Conservation (phyloP, 208 protist species). For the Leishmania turanica region DNA sequence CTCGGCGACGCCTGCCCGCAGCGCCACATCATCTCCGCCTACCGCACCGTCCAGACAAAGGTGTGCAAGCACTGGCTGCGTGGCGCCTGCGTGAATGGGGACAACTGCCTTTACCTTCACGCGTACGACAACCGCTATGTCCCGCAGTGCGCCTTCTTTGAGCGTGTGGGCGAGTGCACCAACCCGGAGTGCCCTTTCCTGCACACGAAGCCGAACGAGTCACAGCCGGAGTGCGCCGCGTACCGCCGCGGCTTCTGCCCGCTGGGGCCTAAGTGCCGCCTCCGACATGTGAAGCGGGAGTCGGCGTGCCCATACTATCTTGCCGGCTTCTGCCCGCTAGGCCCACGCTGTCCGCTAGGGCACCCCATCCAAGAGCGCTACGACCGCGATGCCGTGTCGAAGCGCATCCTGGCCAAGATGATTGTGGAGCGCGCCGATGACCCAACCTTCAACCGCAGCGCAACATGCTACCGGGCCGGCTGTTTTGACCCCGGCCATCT, state of each 20-base stretch:
- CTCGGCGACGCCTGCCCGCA: slow-evolving; percentile 94
- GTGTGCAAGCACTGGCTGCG: slow-evolving; percentile 98
- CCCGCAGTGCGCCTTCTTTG: slow-evolving; percentile 96
- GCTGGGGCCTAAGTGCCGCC: slow-evolving; percentile 85
- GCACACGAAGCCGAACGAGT: slow-evolving; percentile 89
- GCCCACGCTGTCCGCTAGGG: slow-evolving; percentile 91
- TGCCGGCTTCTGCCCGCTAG: slow-evolving; percentile 95
- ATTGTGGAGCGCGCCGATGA: slow-evolving; percentile 69
- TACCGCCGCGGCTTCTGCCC: slow-evolving; percentile 93
- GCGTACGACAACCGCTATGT: slow-evolving; percentile 95
- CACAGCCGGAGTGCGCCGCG: slow-evolving; percentile 82
- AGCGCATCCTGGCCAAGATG: slow-evolving; percentile 69
- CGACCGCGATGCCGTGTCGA: slow-evolving; percentile 71
- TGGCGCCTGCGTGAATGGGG: slow-evolving; percentile 96
- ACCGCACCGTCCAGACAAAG: slow-evolving; percentile 68
- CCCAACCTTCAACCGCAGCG: slow-evolving; percentile 72
- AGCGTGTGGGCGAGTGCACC: slow-evolving; percentile 94
- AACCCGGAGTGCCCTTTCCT: slow-evolving; percentile 97
- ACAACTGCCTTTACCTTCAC: slow-evolving; percentile 96
- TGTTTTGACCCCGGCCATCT: slow-evolving; percentile 91
- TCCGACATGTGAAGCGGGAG: slow-evolving; percentile 81
- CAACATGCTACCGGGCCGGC: slow-evolving; percentile 71
- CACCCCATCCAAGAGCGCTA: slow-evolving; percentile 91
- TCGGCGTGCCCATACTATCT: slow-evolving; percentile 93
- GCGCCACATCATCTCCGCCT: slow-evolving; percentile 88